Evolutionary conservation across 176 grass and related monocot genomes (phyloP).

Genomic region (Triticum aestivum): IWGSC_CS_RefSeq_v2.1 NC_057809.1:182717981-182718480

Average conservation of each 20-base stretch:
- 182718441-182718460: not conserved
- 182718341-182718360: not conserved
- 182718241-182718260: slow-evolving; percentile 43
- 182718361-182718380: not conserved
- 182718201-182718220: slow-evolving; percentile 10
- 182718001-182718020: slow-evolving; percentile 83
- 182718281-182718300: slow-evolving; percentile 52
- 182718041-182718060: slow-evolving; percentile 61
- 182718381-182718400: slow-evolving; percentile 3
- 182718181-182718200: not conserved
- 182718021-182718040: slow-evolving; percentile 80
- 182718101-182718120: not conserved
- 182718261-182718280: slow-evolving; percentile 65
- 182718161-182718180: not conserved
- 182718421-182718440: not conserved
- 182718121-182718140: not conserved
- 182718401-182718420: not conserved
- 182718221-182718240: slow-evolving; percentile 44
- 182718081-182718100: not conserved
- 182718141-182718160: not conserved
- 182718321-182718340: slow-evolving; percentile 46
- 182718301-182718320: slow-evolving; percentile 48
- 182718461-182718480: not conserved
- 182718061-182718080: slow-evolving; percentile 43
- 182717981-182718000: slow-evolving; percentile 84